Base-by-base conservation (phyloP, 805 yeast genomes). In the Candida cerambycidarum region DNA sequence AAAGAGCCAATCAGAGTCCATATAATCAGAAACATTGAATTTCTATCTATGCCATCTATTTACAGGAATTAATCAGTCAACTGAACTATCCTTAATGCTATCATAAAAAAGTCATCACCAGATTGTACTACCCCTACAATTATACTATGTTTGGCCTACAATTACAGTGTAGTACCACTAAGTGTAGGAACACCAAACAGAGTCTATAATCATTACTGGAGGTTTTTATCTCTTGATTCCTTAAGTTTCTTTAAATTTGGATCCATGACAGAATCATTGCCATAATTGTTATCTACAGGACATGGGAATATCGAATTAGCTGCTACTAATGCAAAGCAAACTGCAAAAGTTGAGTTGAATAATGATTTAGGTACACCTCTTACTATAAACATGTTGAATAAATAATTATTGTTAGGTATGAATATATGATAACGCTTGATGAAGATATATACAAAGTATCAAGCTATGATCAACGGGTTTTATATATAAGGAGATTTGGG, bases 341-440 rank as follows among this genome's bases (percentile, higher is more conserved):
- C 79, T n/a, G 83, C 73, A 48, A 84, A 84, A 0, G 93, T 84
- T 14, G 89, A 79, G 17, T 83, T 78, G 62, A 85, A 85, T 45
- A 85, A 42, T 18, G 49, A 46, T 30, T 46, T 49, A 10, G 53
- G 50, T 18, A 49, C 50, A 24, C 53, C 52, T 43, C 46, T 45
- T 10, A 46, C 43, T 17, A 34, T 44, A 19, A 45, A 48, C 52
- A 48, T 48, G 13, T 13, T 24, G 12, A 16, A 12, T 36, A 16
- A 36, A 36, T 35, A 35, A 15, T 9, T 15, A 15, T n/a, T 28
- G 23, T 25, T 4, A 11, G 29, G 4, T 25, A 25, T 11, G 7
- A 7, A 25, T 25, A 25, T 7, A 12, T 25, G 12, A 21, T 21
- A 7, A 7, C 9, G 10, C 6, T 25, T 25, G 29, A 25, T 25